These are phyloP conservation scores for Suhomyces vadensis DNA, from an alignment of 805 yeast genomes.

Conservation along the genomic window DNA sequence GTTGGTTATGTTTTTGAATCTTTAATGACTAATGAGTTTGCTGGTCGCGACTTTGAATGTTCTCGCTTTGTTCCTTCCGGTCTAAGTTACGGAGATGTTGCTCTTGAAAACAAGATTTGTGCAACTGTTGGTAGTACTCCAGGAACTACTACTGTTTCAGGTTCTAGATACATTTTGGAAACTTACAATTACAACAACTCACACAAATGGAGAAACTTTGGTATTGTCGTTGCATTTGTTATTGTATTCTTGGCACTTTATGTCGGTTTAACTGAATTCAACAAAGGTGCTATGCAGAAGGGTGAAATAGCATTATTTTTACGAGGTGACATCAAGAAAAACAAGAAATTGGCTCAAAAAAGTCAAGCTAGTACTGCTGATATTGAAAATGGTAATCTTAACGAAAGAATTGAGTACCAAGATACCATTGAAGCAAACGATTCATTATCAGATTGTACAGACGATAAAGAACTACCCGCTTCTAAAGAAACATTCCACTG, in stretches of 20 bases:
- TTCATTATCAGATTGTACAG: slow-evolving; percentile 11
- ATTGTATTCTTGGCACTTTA: slow-evolving; percentile 57
- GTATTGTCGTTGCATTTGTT: slow-evolving; percentile 58
- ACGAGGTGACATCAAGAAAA: slow-evolving; percentile 45
- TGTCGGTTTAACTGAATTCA: slow-evolving; percentile 54
- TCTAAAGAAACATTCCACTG: slow-evolving; percentile 65
- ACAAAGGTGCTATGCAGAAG: slow-evolving; percentile 63
- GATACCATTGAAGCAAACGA: slow-evolving; percentile 32
- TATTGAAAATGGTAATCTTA: slow-evolving; percentile 23
- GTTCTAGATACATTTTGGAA: slow-evolving; percentile 30
- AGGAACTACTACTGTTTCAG: slow-evolving; percentile 23
- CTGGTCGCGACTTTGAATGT: slow-evolving; percentile 47
- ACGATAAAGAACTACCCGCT: slow-evolving; percentile 16
- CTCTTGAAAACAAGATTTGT: slow-evolving; percentile 35
- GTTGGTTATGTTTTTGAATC: slow-evolving; percentile 50
- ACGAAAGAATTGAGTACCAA: slow-evolving; percentile 22
- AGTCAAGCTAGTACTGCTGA: slow-evolving; percentile 22
- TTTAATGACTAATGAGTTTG: slow-evolving; percentile 58
- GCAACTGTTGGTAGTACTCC: slow-evolving; percentile 23
- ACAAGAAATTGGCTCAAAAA: slow-evolving; percentile 41
- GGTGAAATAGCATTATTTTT: slow-evolving; percentile 72
- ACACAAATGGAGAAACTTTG: slow-evolving; percentile 66
- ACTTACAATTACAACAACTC: slow-evolving; percentile 45
- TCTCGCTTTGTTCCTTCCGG: slow-evolving; percentile 50
- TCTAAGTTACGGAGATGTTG: slow-evolving; percentile 32